Evolutionary conservation across 768 basidiomycete species (phyloP).

Genomic region (Mycena pura): DNA sequence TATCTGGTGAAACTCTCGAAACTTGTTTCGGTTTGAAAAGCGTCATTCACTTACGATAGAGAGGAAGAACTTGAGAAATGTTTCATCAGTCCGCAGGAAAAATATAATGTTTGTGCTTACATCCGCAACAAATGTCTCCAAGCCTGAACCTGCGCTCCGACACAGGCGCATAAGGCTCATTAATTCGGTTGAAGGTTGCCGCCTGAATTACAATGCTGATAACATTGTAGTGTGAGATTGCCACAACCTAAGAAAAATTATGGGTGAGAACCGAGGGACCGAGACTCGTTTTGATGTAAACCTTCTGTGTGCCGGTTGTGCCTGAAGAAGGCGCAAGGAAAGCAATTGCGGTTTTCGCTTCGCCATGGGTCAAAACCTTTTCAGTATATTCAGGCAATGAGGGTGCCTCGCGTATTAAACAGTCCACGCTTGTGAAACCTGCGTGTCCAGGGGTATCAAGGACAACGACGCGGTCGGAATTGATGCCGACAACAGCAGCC

Average conservation of each 20-base stretch:
- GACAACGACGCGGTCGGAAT: slow-evolving; percentile 37
- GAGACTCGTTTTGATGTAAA: slow-evolving; percentile 4
- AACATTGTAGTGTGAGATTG: slow-evolving; percentile 54
- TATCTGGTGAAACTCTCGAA: slow-evolving; percentile 16
- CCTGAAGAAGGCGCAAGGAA: slow-evolving; percentile 60
- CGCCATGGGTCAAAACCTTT: slow-evolving; percentile 43
- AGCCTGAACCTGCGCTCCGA: slow-evolving; percentile 47
- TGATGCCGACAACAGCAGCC: slow-evolving; percentile 22
- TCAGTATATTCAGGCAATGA: slow-evolving; percentile 43
- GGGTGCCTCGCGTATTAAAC: slow-evolving; percentile 41
- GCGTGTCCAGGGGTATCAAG: slow-evolving; percentile 26
- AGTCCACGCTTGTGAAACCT: slow-evolving; percentile 24
- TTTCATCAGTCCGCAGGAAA: not conserved
- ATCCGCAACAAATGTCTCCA: slow-evolving; percentile 51
- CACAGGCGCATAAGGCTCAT: slow-evolving; percentile 38
- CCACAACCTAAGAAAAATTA: slow-evolving; percentile 44
- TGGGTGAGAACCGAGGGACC: not conserved
- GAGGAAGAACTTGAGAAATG: slow-evolving; percentile 23
- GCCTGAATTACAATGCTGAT: slow-evolving; percentile 52
- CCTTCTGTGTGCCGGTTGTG: slow-evolving; percentile 59
- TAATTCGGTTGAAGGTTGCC: slow-evolving; percentile 42
- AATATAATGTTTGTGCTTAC: slow-evolving; percentile 35
- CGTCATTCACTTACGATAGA: slow-evolving; percentile 30
- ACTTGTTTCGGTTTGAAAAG: too few relatives aligned
- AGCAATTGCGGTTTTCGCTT: slow-evolving; percentile 53